Evolutionary conservation across 2,329 filamentous ascomycete species (phyloP), one percentile per base, ranked within the genome.

Genomic region (Fusarium liriodendri): DNA sequence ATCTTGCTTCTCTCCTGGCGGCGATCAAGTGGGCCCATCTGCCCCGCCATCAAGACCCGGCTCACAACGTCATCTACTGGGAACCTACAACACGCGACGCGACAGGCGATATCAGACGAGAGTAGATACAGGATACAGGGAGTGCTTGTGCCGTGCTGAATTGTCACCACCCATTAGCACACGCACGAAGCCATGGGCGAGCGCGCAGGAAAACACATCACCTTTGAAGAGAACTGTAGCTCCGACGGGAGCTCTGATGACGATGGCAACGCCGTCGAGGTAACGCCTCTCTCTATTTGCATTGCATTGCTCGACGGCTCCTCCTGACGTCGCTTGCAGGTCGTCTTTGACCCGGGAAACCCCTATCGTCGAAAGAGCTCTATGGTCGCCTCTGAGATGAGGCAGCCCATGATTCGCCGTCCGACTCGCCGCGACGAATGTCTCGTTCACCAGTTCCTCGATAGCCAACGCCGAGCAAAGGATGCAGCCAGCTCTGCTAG

Each of bases 311-410:
- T 57, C 50, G 62, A 50, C n/a, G 50, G 45, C 22, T 33, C 42
- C 50, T n/a, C 22, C 59, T 42, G 50, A 45, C 27, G 33, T 38
- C 33, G 22, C 32, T 47, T 62, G 29, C 47, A 90, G 89, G 90
- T 93, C 59, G 86, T 89, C 25, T 92, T 93, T 77, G 90, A 93
- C 70, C 83, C 88, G 2, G 82, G 86, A 42, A 91, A 89, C 73
- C 86, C 87, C 0, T 90, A 92, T 76, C 88, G 91, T 25, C 88
- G 91, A 67, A 93, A 93, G 83, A 92, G 90, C 77, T 93, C 91
- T 14, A 85, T 93, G 58, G 88, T 92, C 14, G 80, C 85, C 6
- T 83, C 84, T 58, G 89, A 92, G 33, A 77, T 83, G 4, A 76
- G 82, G 18, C 71, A 78, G 9, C 84, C 85, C 6, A 73, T 83